Percentiles rank a stretch among this genome's conserved stretches.
Evolutionary conservation across 805 yeast species (phyloP).

Genomic region (Metschnikowia orientalis): DNA sequence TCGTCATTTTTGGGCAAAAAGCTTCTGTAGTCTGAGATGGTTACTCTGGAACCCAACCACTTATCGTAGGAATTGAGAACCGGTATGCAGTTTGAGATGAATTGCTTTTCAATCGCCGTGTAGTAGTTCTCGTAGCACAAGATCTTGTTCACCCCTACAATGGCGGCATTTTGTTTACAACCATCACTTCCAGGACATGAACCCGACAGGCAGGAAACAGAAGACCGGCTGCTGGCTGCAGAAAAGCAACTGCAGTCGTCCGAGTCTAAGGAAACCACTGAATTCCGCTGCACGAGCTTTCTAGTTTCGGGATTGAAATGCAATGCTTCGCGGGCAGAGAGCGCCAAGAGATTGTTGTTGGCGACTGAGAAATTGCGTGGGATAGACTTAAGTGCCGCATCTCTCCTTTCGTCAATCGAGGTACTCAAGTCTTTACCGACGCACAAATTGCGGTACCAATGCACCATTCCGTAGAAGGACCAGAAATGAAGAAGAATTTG

Average conservation of each 20-base stretch:
- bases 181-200: constrained; percentile 5
- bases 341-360: constrained; percentile 13
- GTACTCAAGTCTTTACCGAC: constrained; percentile 34
- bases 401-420: constrained; percentile 26
- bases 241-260: constrained; percentile 10
- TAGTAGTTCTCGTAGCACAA: constrained; percentile 15
- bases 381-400: constrained; percentile 23
- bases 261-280: constrained; percentile 4
- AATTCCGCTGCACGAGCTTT: constrained; percentile 5
- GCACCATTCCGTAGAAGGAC: constrained; percentile 37
- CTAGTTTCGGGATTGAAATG: constrained; percentile 4
- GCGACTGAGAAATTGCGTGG: constrained; percentile 13
- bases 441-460: constrained; percentile 34
- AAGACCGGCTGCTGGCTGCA: constrained; percentile 1
- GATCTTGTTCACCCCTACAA: constrained; percentile 11
- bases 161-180: constrained; percentile 1
- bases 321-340: constrained; percentile 10
- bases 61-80: constrained; percentile 35
- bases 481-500: constrained; percentile 39
- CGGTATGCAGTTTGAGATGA: constrained; percentile 36
- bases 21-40: constrained; percentile 12
- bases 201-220: constrained; percentile 3
- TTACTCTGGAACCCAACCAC: constrained; percentile 25
- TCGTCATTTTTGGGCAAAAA: constrained; percentile 12
- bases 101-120: constrained; percentile 30